Evolutionary conservation across 2,329 filamentous ascomycete species (phyloP).

Genomic region (Epichloe coenophiala): DNA sequence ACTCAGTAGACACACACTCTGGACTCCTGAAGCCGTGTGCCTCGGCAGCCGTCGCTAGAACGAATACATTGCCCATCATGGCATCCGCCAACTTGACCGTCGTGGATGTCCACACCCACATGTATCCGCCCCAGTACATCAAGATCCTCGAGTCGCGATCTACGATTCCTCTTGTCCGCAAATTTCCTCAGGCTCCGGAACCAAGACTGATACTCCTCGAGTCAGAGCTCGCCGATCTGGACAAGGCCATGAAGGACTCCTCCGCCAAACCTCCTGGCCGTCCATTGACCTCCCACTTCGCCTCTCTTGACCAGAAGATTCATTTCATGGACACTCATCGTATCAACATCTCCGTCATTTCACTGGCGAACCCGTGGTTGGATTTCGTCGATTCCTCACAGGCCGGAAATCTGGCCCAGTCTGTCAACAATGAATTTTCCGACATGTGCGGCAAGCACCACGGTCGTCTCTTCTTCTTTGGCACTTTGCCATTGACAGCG

Average conservation of each 20-base stretch:
- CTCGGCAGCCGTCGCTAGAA: background rate
- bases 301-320: conserved; percentile 65
- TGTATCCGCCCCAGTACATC: conserved; percentile 54
- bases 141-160: conserved; percentile 43
- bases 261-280: conserved; percentile 54
- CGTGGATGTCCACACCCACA: conserved; percentile 57
- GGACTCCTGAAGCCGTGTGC: background rate
- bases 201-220: conserved; percentile 55
- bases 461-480: conserved; percentile 70
- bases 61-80: conserved; percentile 14
- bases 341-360: conserved; percentile 75
- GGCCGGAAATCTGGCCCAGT: conserved; percentile 47
- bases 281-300: conserved; percentile 73
- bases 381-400: conserved; percentile 59
- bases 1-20: background rate
- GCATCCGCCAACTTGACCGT: conserved; percentile 23
- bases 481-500: conserved; percentile 63
- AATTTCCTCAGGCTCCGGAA: conserved; percentile 41
- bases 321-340: conserved; percentile 76
- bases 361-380: conserved; percentile 86
- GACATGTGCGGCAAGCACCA: conserved; percentile 52
- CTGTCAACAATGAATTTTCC: conserved; percentile 69
- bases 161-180: conserved; percentile 57
- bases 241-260: conserved; percentile 39
- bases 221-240: conserved; percentile 30